Conservation (phyloP, 768 basidiomycete species). For the Suillus fuscotomentosus region DNA sequence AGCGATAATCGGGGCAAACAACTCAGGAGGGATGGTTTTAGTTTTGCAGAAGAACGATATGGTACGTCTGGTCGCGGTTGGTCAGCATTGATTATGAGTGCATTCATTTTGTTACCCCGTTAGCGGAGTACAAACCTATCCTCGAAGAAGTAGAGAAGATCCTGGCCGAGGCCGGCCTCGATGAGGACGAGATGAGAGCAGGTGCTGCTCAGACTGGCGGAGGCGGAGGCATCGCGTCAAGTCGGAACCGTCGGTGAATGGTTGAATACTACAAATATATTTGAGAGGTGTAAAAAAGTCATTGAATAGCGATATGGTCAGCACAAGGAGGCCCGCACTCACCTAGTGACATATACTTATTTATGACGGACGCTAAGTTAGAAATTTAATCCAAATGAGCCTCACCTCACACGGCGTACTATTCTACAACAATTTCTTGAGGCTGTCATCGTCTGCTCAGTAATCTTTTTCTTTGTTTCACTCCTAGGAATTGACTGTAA, state of each 20-base stretch:
- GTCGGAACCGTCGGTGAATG: conserved; percentile 46
- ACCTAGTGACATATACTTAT: background rate
- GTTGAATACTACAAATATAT: background rate
- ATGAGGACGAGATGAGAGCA: conserved; percentile 74
- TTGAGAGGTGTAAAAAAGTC: background rate
- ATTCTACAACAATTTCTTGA: no score
- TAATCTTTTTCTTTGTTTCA: no score
- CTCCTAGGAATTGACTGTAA: no score
- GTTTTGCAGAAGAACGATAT: conserved; percentile 70
- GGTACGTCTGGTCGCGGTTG: conserved; percentile 40
- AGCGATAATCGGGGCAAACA: conserved; percentile 75
- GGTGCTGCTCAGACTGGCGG: conserved; percentile 34
- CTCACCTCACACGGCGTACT: no score
- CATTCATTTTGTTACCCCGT: background rate
- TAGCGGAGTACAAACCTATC: conserved; percentile 80
- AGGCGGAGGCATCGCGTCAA: conserved; percentile 20
- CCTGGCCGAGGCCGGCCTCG: conserved; percentile 77
- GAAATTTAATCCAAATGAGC: background rate
- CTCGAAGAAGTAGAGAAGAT: conserved; percentile 83
- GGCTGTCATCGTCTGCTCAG: no score
- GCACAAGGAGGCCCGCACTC: background rate
- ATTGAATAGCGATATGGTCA: background rate
- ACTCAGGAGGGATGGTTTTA: conserved; percentile 75
- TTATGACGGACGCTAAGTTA: no score
- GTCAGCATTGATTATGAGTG: background rate